These are phyloP conservation scores for Protoeuglena noctilucae DNA, from an alignment of 139 green algal genomes.

Conservation along the genomic window DNA sequence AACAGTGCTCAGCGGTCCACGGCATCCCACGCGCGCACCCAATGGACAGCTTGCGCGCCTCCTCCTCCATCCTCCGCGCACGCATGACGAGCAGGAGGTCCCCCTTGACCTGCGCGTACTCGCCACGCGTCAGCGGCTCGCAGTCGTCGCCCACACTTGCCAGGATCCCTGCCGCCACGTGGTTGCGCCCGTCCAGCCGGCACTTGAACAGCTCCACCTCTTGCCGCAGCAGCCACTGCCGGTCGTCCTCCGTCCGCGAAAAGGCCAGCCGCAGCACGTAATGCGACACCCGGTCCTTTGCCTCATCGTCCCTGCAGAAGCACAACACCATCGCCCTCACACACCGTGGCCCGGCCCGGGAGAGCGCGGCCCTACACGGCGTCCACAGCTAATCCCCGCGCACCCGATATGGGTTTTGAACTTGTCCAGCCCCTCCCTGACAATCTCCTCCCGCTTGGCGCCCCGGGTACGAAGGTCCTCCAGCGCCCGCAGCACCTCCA, in stretches of 20 bases:
- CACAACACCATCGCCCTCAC: slow-evolving; percentile 18
- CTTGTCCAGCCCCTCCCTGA: slow-evolving; percentile 11
- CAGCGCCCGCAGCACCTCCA: slow-evolving; percentile 73
- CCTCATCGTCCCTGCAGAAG: no score
- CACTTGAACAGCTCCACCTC: slow-evolving; percentile 64
- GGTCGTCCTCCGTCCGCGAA: slow-evolving; percentile 73
- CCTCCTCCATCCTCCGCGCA: no score
- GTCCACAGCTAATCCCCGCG: slow-evolving; percentile 29
- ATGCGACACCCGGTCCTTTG: slow-evolving; percentile 64
- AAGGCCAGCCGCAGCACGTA: slow-evolving; percentile 85
- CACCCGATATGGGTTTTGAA: slow-evolving; percentile 22
- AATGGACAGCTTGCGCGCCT: no score
- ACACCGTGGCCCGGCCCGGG: slow-evolving; percentile 5
- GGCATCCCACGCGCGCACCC: no score
- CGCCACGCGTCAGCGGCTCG: slow-evolving; percentile 15
- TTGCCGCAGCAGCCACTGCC: slow-evolving; percentile 73
- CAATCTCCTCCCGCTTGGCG: slow-evolving; percentile 27
- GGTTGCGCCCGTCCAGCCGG: no score
- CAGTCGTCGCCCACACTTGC: no score
- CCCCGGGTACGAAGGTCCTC: slow-evolving; percentile 44
- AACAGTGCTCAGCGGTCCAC: no score
- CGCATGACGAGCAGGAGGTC: no score
- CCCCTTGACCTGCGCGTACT: slow-evolving; percentile 27
- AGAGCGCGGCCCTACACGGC: neutral
- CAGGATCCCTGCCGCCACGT: no score